A percentile compares a stretch with the other conserved stretches of the same genome.
phyloP scores from a whole-genome alignment of 768 basidiomycete genomes.

The Lyophyllum semitale region DNA sequence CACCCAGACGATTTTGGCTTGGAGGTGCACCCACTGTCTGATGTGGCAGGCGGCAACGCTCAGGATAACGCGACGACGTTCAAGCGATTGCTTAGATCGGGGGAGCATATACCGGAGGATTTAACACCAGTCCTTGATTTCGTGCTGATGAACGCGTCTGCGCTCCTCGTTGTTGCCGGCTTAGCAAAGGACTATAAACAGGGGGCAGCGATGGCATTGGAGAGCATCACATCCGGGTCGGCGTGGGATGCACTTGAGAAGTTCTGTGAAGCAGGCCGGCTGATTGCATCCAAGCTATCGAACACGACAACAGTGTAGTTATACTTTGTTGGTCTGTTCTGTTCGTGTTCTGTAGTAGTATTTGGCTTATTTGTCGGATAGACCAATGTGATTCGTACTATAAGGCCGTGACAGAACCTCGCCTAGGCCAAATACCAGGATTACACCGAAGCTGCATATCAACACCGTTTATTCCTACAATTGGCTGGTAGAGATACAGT shows the following conservation, averaged over 20 bases:
- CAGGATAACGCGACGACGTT: constrained; percentile 81
- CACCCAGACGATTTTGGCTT: constrained; percentile 82
- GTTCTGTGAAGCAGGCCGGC: constrained; percentile 40
- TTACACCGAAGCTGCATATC: neutral
- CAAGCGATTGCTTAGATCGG: constrained; percentile 59
- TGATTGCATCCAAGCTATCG: neutral
- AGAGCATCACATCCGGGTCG: constrained; percentile 57
- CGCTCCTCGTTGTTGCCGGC: constrained; percentile 84
- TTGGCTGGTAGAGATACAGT: constrained; percentile 3
- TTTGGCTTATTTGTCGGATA: neutral
- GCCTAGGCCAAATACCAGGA: neutral
- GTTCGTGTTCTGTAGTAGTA: too few species aligned
- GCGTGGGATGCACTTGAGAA: constrained; percentile 60
- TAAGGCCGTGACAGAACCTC: neutral
- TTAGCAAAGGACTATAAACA: constrained; percentile 67
- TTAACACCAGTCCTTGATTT: constrained; percentile 78
- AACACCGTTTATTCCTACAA: constrained; percentile 12
- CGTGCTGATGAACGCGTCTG: constrained; percentile 89
- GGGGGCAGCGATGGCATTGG: constrained; percentile 68
- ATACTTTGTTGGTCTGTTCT: too few species aligned
- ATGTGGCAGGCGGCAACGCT: constrained; percentile 76
- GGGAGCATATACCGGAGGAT: constrained; percentile 51
- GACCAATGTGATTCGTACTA: neutral
- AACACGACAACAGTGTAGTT: neutral
- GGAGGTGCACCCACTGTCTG: constrained; percentile 60